These are phyloP conservation scores for Plasmodium coatneyi DNA, from an alignment of 169 alveolate species.

Conservation along the genomic window DNA sequence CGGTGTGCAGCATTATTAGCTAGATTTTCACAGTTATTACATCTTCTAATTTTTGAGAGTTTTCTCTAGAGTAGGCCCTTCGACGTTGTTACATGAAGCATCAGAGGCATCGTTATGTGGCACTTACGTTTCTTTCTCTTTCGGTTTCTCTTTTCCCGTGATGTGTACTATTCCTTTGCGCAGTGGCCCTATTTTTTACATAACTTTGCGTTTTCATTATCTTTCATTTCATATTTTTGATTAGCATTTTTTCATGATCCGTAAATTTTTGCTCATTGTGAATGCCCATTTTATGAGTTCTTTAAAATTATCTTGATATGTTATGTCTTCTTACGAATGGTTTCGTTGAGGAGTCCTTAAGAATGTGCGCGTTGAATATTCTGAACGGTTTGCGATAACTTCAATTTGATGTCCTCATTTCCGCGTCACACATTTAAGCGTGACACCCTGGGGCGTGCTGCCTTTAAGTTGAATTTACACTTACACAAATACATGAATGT, in stretches of 20 bases:
- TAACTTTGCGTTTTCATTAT: background rate
- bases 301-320: background rate
- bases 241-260: background rate
- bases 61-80: background rate
- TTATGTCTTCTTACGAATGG: background rate
- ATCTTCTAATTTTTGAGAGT: background rate
- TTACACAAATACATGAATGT: background rate
- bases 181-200: background rate
- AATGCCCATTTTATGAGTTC: background rate
- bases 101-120: background rate
- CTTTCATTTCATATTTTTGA: background rate
- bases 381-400: background rate
- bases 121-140: background rate
- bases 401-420: background rate
- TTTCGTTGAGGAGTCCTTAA: background rate
- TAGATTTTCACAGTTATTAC: background rate
- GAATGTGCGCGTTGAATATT: background rate
- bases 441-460: background rate
- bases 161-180: background rate
- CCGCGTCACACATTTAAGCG: background rate
- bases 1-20: background rate
- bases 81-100: background rate
- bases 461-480: background rate
- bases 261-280: background rate
- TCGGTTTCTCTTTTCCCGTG: background rate